Evolutionary conservation across 2,329 filamentous ascomycete genomes (phyloP), one percentile per base, ranked within the genome.

Genomic region (Trichophyton equinum): DNA sequence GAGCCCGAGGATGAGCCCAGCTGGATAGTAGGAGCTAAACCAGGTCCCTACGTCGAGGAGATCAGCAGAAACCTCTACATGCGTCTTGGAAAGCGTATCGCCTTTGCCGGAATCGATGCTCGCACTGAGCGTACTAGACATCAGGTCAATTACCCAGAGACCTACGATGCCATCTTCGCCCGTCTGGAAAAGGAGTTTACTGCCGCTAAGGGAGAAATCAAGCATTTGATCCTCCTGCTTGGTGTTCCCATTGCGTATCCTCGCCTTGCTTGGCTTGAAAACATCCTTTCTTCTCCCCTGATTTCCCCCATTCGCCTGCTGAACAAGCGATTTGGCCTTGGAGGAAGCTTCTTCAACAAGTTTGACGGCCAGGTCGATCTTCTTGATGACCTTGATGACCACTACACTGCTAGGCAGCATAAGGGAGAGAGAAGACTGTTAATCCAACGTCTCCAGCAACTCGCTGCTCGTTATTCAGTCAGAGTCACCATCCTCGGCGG

Each of bases 191-290:
- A 72, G 9, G 81, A 85, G 64, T 74, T 85, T 9, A 68, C 72
- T 0, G 77, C 76, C 0, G 70, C 75, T 4, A 78, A 81, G 61
- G 78, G 78, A 30, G 76, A 81, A 18, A 80, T 86, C 69, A 85
- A 83, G 72, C 84, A 86, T 68, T 69, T 86, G 22, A 76, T 86
- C 44, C 72, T 86, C 22, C 74, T 86, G 9, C 76, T 86, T 1
- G 87, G 87, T 61, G 84, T 88, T 22, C 89, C 91, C 0, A 92
- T 95, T 67, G 77, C 78, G 1, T 79, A 82, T 65, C 80, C 79
- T 1, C 89, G 92, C 67, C 80, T 96, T 60, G 94, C 91, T n/a
- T 96, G 92, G 92, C 80, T 96, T 3, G 92, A 97, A 72, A 96
- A 96, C 69, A 88, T 96, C 62, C 83, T 97, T 67, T 82, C 82